Conservation (phyloP, 345 rosid species). For the Erucastrum elatum region DNA sequence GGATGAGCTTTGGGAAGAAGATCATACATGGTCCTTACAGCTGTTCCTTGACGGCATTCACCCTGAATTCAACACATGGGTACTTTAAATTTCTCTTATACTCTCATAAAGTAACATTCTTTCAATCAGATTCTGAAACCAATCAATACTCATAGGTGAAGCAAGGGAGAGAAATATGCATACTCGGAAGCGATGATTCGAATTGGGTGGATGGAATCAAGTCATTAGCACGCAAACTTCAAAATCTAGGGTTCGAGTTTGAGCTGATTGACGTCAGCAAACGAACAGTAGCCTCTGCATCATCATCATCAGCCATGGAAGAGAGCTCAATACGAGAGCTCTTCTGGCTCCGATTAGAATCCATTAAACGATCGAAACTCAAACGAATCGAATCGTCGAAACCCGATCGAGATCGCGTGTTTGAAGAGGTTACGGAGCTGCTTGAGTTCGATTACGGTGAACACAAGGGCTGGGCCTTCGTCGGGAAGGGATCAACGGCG, state of each 20-base stretch:
- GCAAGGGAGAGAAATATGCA: conserved; percentile 58
- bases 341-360: conserved; percentile 71
- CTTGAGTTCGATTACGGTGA: conserved; percentile 43
- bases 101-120: not conserved
- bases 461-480: conserved; percentile 59
- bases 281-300: conserved; percentile 26
- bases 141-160: conserved; percentile 49
- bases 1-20: conserved; percentile 63
- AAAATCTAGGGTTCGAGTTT: conserved; percentile 47
- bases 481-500: conserved; percentile 51
- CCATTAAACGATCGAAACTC: conserved; percentile 59
- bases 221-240: conserved; percentile 40
- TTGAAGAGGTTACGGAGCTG: conserved; percentile 46
- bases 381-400: conserved; percentile 32
- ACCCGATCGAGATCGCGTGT: conserved; percentile 48
- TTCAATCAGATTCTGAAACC: conserved; percentile 1
- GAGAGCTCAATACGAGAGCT: conserved; percentile 44
- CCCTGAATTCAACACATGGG: conserved; percentile 54
- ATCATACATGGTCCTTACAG: conserved; percentile 54
- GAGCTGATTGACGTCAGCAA: conserved; percentile 57
- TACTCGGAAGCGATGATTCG: conserved; percentile 56
- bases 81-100: conserved; percentile 31
- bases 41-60: conserved; percentile 56
- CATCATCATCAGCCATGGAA: conserved; percentile 25
- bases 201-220: conserved; percentile 56